Base-by-base conservation (phyloP, 2,329 filamentous ascomycete genomes). In the Colletotrichum cordylinicola region DNA sequence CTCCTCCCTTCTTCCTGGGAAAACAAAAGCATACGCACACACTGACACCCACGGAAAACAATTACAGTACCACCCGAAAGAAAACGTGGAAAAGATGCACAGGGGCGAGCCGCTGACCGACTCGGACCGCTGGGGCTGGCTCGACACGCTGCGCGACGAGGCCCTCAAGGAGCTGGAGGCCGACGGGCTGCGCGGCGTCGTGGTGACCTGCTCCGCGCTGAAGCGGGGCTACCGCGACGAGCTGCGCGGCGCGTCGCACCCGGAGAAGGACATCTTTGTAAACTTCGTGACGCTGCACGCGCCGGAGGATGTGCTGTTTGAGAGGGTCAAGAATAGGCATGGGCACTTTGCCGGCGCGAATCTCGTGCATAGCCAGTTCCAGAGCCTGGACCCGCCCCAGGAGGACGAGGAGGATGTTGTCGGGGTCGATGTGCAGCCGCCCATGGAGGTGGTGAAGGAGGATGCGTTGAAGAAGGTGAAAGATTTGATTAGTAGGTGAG, bases 191-290 rank as follows among this genome's bases (percentile, higher is more conserved):
- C 83, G 87, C 31, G 90, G 93, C 48, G 93, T 95, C 29, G 91
- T 96, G 69, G 90, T 96, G 70, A 95, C 94, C 67, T 96, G 94
- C 87, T 95, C 93, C n/a, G 94, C 94, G 0, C 87, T 96, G 21
- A 95, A 95, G 85, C 91, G 92, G 78, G 94, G 93, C 83, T 96
- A 96, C 86, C 91, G 94, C 74, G 93, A 95, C 77, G 88, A 93
- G 37, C 90, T 93, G 79, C 89, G 92, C 24, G 86, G 90, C 8
- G 91, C 91, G 3, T 88, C 89, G 7, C 91, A 91, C 80, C 87
- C 89, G 77, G 86, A 88, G 62, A 88, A 88, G 18, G 86, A 87
- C 24, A 87, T 93, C 15, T 86, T 88, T 43, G 87, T 96, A 37
- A 92, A 95, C 80, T 96, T 96, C 78, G 88, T 96, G 65, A 95